phyloP scores from a whole-genome alignment of 495 filamentous ascomycete genomes.

The Aspergillus funiculosus region DNA sequence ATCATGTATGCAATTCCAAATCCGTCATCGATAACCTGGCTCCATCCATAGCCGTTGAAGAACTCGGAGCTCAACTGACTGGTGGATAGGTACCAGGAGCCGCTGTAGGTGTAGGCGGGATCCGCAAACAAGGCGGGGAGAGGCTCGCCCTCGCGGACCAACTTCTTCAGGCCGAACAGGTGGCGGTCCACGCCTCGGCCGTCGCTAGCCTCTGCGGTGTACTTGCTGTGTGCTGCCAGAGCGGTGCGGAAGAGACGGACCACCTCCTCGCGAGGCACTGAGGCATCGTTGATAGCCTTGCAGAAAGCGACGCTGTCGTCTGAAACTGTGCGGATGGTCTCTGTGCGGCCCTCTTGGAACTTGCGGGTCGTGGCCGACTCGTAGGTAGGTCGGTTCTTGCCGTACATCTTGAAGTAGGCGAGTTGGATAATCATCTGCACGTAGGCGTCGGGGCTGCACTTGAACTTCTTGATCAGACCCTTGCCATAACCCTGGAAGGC shows the following conservation, averaged over 20 bases:
- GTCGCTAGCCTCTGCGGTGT: conserved; percentile 82
- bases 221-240: conserved; percentile 74
- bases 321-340: conserved; percentile 88
- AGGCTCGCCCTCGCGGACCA: conserved; percentile 73
- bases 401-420: conserved; percentile 98
- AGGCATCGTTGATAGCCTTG: conserved; percentile 69
- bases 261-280: conserved; percentile 54
- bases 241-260: conserved; percentile 75
- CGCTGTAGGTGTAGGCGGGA: conserved; percentile 75
- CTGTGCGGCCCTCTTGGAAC: conserved; percentile 94
- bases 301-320: conserved; percentile 92
- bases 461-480: conserved; percentile 98
- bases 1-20: conserved; percentile 99
- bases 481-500: conserved; percentile 97
- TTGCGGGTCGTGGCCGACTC: conserved; percentile 91
- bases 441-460: conserved; percentile 95
- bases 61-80: conserved; percentile 90
- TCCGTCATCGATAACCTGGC: conserved; percentile 92
- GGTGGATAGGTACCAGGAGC: conserved; percentile 83
- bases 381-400: conserved; percentile 95
- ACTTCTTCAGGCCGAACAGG: conserved; percentile 93
- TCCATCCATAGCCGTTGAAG: conserved; percentile 99
- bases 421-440: conserved; percentile 99
- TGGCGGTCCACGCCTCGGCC: conserved; percentile 94
- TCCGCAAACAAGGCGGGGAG: conserved; percentile 80